These are phyloP conservation scores for Beverwykella pulmonaria DNA, from an alignment of 495 filamentous ascomycete genomes.

Conservation along the genomic window DNA sequence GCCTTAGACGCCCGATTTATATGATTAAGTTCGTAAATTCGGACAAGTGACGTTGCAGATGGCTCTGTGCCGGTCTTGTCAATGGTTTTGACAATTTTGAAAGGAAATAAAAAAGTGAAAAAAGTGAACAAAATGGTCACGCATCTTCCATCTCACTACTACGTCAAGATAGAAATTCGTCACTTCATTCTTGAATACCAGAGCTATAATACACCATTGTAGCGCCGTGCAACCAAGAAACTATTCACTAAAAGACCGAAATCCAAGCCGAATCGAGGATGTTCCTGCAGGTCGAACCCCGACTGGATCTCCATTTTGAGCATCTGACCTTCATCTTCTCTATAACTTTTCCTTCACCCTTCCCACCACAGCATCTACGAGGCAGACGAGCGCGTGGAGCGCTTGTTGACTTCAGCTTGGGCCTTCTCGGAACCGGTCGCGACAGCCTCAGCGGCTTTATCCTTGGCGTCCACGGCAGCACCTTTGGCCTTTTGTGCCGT, in stretches of 20 bases:
- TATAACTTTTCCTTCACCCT: conserved; percentile 1
- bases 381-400: conserved; percentile 53
- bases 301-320: conserved; percentile 16
- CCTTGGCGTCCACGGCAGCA: conserved; percentile 71
- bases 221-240: conserved; percentile 20
- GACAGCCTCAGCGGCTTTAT: conserved; percentile 73
- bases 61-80: background rate
- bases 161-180: conserved; percentile 1
- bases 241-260: conserved; percentile 17
- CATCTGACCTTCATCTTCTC: background rate
- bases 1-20: background rate
- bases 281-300: conserved; percentile 3
- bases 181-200: conserved; percentile 21
- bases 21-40: background rate
- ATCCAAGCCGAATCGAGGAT: conserved; percentile 15
- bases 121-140: too few relatives aligned
- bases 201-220: conserved; percentile 36
- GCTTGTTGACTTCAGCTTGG: conserved; percentile 61
- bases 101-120: too few relatives aligned
- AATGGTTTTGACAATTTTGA: too few relatives aligned
- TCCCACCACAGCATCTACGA: conserved; percentile 19
- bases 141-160: background rate
- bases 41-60: background rate
- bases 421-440: conserved; percentile 59
- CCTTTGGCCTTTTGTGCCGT: conserved; percentile 72